Conservation (phyloP, 352 stramenopile species). For the Phytophthora palmivora region DNA sequence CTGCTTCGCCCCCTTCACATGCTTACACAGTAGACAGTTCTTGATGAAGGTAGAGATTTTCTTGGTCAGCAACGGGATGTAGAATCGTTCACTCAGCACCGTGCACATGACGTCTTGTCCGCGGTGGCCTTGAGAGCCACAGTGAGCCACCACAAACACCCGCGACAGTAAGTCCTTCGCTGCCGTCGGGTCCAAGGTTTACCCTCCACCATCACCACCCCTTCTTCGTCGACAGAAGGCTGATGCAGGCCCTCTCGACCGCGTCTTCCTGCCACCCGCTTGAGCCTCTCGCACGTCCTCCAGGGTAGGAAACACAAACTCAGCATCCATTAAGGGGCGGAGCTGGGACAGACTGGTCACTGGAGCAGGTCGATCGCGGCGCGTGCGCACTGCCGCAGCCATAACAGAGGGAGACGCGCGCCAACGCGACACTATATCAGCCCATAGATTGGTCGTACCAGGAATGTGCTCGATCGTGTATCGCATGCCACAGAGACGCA, state of each 20-base stretch:
- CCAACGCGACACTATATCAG: too few species aligned
- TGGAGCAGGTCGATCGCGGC: neutral
- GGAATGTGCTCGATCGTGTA: conserved; percentile 31
- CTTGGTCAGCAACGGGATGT: neutral
- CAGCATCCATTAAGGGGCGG: neutral
- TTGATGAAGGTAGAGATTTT: neutral
- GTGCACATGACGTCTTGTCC: conserved; percentile 2
- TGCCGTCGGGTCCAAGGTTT: conserved; percentile 14
- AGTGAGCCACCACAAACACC: too few species aligned
- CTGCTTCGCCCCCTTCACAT: too few species aligned
- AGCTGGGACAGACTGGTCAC: neutral
- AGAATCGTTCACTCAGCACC: conserved; percentile 1
- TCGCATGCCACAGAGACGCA: conserved; percentile 3
- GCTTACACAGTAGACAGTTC: too few species aligned
- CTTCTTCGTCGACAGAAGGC: conserved; percentile 7
- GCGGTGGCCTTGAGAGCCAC: conserved; percentile 1
- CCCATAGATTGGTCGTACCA: conserved; percentile 9
- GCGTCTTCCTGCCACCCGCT: too few species aligned
- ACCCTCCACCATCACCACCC: conserved; percentile 3
- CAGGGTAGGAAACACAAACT: conserved; percentile 2
- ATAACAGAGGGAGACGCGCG: conserved; percentile 12
- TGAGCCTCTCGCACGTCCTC: neutral
- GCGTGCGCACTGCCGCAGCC: conserved; percentile 2
- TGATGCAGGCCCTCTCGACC: too few species aligned
- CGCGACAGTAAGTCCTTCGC: conserved; percentile 3